Conservation (phyloP, 371 early-diverging fungal genomes). For the Synchytrium microbalum region DNA sequence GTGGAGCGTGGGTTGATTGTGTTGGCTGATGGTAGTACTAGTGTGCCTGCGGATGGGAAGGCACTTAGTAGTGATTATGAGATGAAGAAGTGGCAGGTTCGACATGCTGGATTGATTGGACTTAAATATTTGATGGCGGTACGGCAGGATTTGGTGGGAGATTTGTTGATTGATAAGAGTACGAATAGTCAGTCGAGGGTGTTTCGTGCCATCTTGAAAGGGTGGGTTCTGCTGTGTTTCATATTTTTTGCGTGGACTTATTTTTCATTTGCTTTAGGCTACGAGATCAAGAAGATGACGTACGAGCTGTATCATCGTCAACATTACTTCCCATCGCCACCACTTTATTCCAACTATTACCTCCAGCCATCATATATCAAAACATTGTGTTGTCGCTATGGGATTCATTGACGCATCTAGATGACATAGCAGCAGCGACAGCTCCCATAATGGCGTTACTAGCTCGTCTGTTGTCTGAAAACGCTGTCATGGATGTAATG, state of each 20-base stretch:
- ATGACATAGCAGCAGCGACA: constrained; percentile 88
- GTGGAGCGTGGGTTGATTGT: constrained; percentile 33
- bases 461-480: constrained; percentile 61
- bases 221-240: constrained; percentile 15
- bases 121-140: constrained; percentile 92
- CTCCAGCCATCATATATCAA: constrained; percentile 53
- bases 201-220: constrained; percentile 36
- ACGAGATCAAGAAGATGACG: constrained; percentile 87
- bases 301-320: constrained; percentile 84
- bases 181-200: constrained; percentile 17
- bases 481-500: constrained; percentile 27
- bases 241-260: constrained; percentile 6
- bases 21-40: constrained; percentile 21
- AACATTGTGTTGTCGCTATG: constrained; percentile 73
- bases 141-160: constrained; percentile 70
- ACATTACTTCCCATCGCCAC: constrained; percentile 83
- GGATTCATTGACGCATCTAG: constrained; percentile 66
- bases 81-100: constrained; percentile 72
- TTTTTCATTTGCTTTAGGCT: constrained; percentile 48
- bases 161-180: constrained; percentile 28
- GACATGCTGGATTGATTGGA: constrained; percentile 92
- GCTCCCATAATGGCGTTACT: constrained; percentile 89
- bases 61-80: background rate
- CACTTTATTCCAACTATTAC: constrained; percentile 58
- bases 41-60: background rate